Percentiles rank a stretch among this genome's conserved stretches.
Evolutionary conservation across 2,329 filamentous ascomycete species (phyloP).

Genomic region (Fusarium multiceps): DNA sequence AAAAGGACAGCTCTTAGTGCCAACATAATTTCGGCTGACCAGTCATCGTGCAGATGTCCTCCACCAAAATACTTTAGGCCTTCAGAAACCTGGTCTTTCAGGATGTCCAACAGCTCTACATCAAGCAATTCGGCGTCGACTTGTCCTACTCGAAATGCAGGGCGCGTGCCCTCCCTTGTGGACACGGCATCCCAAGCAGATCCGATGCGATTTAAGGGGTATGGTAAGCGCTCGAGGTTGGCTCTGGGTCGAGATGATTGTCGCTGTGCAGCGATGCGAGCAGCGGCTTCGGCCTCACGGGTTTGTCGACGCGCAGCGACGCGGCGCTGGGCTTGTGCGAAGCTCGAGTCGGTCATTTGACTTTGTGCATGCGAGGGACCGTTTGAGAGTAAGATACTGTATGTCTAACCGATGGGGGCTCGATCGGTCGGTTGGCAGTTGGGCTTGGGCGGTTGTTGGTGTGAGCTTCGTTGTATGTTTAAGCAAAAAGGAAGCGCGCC

Average conservation of each 20-base stretch:
- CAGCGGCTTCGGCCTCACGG: constrained; percentile 74
- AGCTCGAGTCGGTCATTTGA: constrained; percentile 70
- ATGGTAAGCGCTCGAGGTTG: constrained; percentile 68
- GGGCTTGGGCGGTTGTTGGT: neutral
- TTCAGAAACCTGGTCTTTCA: constrained; percentile 87
- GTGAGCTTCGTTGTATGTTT: constrained; percentile 13
- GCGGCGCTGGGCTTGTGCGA: constrained; percentile 89
- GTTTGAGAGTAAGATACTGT: neutral
- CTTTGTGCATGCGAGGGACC: constrained; percentile 46
- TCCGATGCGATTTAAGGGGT: constrained; percentile 71
- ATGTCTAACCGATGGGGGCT: neutral
- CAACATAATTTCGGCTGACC: constrained; percentile 85
- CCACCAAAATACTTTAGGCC: constrained; percentile 88
- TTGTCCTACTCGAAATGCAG: constrained; percentile 92
- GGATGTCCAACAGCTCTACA: constrained; percentile 86
- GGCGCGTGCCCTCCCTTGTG: constrained; percentile 81
- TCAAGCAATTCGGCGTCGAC: constrained; percentile 96
- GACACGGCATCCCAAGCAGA: constrained; percentile 76
- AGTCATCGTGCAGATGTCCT: constrained; percentile 81
- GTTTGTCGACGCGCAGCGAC: constrained; percentile 82
- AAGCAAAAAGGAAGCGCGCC: constrained; percentile 30
- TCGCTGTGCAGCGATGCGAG: constrained; percentile 62
- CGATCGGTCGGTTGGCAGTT: constrained; percentile 3
- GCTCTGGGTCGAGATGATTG: constrained; percentile 65
- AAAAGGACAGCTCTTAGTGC: constrained; percentile 83